phyloP scores from a whole-genome alignment of 257 asterid species.

The Solanum appendiculatum region DNA sequence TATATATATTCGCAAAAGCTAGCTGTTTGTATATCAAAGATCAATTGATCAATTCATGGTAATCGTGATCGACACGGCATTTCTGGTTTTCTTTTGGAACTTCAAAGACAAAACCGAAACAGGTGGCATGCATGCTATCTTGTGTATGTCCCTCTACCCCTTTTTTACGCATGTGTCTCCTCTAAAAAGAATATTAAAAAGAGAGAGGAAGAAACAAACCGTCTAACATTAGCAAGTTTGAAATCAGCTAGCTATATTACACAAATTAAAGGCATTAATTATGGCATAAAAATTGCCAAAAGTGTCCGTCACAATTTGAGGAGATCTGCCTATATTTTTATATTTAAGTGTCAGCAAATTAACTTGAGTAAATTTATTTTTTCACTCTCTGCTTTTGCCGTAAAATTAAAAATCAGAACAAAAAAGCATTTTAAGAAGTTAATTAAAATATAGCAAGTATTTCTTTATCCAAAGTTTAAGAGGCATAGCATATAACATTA shows the following conservation, averaged over 20 bases:
- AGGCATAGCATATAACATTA: background rate
- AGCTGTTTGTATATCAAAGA: background rate
- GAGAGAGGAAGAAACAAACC: background rate
- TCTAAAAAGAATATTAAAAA: background rate
- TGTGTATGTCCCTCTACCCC: background rate
- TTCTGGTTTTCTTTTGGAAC: background rate
- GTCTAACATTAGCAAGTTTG: background rate
- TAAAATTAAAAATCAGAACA: too few species aligned
- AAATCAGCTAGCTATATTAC: background rate
- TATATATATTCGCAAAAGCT: background rate
- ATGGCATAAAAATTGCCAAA: background rate
- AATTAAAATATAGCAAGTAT: background rate
- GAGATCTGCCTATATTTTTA: background rate
- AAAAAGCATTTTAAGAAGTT: background rate
- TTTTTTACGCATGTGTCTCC: background rate
- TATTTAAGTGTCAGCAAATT: background rate
- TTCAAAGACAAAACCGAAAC: background rate
- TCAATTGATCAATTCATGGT: background rate
- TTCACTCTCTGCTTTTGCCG: background rate
- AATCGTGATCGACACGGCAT: background rate
- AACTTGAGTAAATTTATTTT: background rate
- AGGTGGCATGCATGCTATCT: slow-evolving; percentile 64
- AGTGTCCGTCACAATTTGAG: background rate
- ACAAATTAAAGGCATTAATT: background rate
- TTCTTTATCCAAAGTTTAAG: background rate